Conservation (phyloP, 2,329 filamentous ascomycete species). For the Hypoxylon sp. region DNA sequence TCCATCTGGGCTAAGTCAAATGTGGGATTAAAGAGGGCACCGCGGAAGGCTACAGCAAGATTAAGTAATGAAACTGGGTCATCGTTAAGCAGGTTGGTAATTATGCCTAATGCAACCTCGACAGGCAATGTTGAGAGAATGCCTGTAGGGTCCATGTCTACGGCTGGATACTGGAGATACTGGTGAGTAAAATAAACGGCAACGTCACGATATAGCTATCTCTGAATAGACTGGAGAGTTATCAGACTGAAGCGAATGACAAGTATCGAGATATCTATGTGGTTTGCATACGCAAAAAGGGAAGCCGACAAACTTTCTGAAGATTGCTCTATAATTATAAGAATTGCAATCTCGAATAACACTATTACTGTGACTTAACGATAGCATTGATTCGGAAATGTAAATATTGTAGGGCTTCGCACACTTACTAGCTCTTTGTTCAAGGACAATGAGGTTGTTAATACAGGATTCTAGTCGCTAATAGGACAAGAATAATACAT, state of each 20-base stretch:
- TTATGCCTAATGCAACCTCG: neutral
- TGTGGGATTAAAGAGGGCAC: neutral
- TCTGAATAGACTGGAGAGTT: neutral
- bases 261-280: neutral
- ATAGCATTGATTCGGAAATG: neutral
- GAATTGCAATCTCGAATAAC: too few species aligned
- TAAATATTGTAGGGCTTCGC: neutral
- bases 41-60: neutral
- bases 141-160: neutral
- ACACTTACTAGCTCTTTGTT: neutral
- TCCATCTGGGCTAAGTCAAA: neutral
- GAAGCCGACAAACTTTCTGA: neutral
- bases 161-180: neutral
- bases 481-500: too few species aligned
- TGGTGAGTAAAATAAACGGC: neutral
- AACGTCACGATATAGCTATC: neutral
- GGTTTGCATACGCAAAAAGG: neutral
- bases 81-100: neutral
- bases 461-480: neutral
- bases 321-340: too few species aligned
- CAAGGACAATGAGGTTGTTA: neutral
- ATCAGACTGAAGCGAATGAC: neutral
- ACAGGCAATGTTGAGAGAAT: neutral
- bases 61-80: neutral
- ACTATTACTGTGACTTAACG: neutral